Evolutionary conservation across 2,329 filamentous ascomycete species (phyloP), one percentile per base, ranked within the genome.

Genomic region (Lecanicillium sp.): DNA sequence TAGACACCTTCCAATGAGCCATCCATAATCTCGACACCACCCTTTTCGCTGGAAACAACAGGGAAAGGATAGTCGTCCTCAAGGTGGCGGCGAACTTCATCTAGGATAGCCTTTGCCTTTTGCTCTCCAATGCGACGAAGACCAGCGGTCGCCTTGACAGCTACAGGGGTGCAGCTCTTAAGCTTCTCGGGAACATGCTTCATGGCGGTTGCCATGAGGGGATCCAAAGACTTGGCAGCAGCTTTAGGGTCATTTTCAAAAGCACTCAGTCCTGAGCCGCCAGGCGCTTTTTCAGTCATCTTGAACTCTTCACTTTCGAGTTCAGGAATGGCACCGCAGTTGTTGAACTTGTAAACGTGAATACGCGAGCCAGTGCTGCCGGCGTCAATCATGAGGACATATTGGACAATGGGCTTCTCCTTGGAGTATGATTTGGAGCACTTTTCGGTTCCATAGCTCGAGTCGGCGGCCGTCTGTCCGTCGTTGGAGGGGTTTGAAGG

Each of bases 321-420:
- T 65, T 95, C 89, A 18, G 92, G 41, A 28, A 43, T 40, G 7
- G 41, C 20, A 25, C 36, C 37, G 65, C 88, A 95, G 67, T 94
- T 95, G 70, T 94, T 95, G 75, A 95, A 95, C 56, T 85, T 83
- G 71, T 94, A 95, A 38, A 95, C 85, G 68, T 98, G 94, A 58
- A 98, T 95, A 52, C 92, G 84, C 44, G 92, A 96, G 44, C 92
- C 92, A 39, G 92, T 96, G 70, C 89, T 96, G 52, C 92, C 92
- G 34, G 92, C 92, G 63, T 98, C 92, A 55, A 98, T 86, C 92
- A 98, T 98, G 55, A 96, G 76, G 45, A 92, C 94, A 67, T 96
- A 98, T 59, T 98, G 92, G 45, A 95, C 82, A 49, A 98, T 78
- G 35, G 92, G 90, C 68, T 95, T 96, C 48, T 87, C 83, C 54